Conservation (phyloP, 1,284 basidiomycete genomes). For the Coniophora puteana region DNA sequence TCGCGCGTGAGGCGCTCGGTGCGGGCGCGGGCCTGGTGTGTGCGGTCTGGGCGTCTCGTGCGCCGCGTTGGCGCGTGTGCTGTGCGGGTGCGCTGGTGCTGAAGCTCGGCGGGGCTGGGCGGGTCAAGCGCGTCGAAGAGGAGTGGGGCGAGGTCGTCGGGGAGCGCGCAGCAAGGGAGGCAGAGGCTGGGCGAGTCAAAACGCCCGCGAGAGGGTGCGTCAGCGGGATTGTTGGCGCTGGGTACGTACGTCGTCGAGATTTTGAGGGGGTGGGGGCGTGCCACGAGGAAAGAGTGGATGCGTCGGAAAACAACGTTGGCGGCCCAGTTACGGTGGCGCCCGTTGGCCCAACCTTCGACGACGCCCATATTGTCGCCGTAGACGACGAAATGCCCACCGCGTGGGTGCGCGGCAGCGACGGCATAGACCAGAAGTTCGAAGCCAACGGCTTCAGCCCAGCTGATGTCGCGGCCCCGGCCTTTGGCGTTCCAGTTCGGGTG, state of each 20-base stretch:
- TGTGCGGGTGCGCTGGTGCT: conserved; percentile 1
- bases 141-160: conserved; percentile 3
- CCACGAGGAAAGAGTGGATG: conserved; percentile 12
- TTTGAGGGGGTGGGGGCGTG: neutral
- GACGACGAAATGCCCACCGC: conserved; percentile 14
- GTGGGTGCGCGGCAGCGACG: no score
- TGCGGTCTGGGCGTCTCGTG: neutral
- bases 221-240: conserved; percentile 19
- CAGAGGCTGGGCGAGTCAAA: conserved; percentile 11
- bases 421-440: conserved; percentile 11
- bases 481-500: conserved; percentile 3
- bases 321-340: conserved; percentile 26
- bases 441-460: conserved; percentile 12
- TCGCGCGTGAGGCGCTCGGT: no score
- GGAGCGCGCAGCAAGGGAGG: conserved; percentile 16
- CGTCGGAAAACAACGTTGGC: conserved; percentile 21
- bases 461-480: conserved; percentile 13
- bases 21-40: neutral
- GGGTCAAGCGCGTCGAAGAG: conserved; percentile 9
- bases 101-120: neutral
- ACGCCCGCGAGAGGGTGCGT: conserved; percentile 14
- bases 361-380: conserved; percentile 36
- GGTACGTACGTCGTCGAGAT: conserved; percentile 29
- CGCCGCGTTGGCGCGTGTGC: neutral
- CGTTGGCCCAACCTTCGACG: conserved; percentile 35